Evolutionary conservation across 2,329 filamentous ascomycete species (phyloP).

Genomic region (Beauveria sp.): DNA sequence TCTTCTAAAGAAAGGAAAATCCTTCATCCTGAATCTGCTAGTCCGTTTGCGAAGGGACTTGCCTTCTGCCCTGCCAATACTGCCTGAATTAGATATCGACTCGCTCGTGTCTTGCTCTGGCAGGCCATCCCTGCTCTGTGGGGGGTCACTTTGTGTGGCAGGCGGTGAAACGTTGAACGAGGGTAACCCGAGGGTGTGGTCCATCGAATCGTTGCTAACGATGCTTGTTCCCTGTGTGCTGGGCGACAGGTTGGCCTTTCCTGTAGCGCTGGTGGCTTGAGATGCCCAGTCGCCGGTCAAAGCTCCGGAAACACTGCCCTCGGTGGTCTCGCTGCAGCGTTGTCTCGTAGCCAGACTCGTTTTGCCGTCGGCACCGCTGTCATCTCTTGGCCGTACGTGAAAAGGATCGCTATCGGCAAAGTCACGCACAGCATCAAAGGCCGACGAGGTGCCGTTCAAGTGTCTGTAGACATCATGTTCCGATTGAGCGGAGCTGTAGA

Average conservation of each 20-base stretch:
- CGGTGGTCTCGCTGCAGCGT: conserved; percentile 54
- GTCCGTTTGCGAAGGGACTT: conserved; percentile 53
- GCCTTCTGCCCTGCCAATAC: conserved; percentile 39
- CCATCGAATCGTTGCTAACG: conserved; percentile 51
- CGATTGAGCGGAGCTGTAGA: conserved; percentile 16
- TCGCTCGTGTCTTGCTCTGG: conserved; percentile 19
- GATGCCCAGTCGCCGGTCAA: conserved; percentile 53
- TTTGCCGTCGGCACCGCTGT: conserved; percentile 27
- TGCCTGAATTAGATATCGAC: conserved; percentile 30
- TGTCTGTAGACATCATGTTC: conserved; percentile 28
- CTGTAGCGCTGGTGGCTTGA: conserved; percentile 54
- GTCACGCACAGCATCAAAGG: conserved; percentile 39
- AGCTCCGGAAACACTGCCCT: conserved; percentile 48
- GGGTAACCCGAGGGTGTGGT: conserved; percentile 39
- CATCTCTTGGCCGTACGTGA: conserved; percentile 24
- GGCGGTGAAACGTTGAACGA: conserved; percentile 29
- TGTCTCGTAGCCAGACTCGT: conserved; percentile 40
- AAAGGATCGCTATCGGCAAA: conserved; percentile 45
- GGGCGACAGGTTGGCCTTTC: conserved; percentile 56
- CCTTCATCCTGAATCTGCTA: conserved; percentile 57
- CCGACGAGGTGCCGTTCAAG: conserved; percentile 29
- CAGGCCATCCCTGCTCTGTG: conserved; percentile 24
- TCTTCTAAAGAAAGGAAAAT: conserved; percentile 47
- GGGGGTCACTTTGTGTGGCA: conserved; percentile 3
- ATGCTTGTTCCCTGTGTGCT: conserved; percentile 61